Base-by-base conservation (phyloP, 2,329 filamentous ascomycete species). In the Curvularia sp. region DNA sequence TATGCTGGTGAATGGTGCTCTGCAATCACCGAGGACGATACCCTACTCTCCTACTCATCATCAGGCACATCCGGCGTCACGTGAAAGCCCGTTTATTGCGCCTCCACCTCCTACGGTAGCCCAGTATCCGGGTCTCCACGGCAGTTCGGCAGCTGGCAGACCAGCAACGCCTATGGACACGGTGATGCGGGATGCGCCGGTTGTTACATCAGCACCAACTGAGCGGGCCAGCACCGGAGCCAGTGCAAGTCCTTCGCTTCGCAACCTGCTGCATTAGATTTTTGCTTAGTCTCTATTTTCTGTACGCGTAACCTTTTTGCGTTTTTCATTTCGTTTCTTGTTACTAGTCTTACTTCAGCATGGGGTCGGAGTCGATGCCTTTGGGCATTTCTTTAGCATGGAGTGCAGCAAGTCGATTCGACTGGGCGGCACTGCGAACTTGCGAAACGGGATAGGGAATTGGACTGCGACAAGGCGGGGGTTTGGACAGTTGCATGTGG, bases 171-270 rank as follows among this genome's bases (percentile, higher is more conserved):
- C 76, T 22, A 70, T 76, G 53, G 75, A 76, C 48, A 63, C 68
- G 4, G 51, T 73, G 9, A 75, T 77, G 72, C 69, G 74, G 55
- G 72, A 77, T 49, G 66, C 64, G 28, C 70, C 69, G 12, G 49
- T 63, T 20, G 61, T 66, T 1, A 70, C 69, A 39, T 69, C 67
- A 48, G 70, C 70, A 30, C 64, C 69, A 7, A 65, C 61, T 44
- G 70, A 73, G 56, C 73, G 73, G 26, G 63, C 63, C 30, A 75
- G 61, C 39, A 75, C 71, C 10, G 76, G 75, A 48, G 77, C 81
- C 13, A 82, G 80, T 60, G 81, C 81, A 12, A 82, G 80, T 60
- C 81, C 81, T 13, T 82, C 77, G 57, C 69, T 83, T 67, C 75
- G 77, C 54, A 82, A 83, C 65, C 63, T 83, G 58, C 67, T 83